Conservation (phyloP, 2,329 filamentous ascomycete genomes). For the Fusarium ambrosium region DNA sequence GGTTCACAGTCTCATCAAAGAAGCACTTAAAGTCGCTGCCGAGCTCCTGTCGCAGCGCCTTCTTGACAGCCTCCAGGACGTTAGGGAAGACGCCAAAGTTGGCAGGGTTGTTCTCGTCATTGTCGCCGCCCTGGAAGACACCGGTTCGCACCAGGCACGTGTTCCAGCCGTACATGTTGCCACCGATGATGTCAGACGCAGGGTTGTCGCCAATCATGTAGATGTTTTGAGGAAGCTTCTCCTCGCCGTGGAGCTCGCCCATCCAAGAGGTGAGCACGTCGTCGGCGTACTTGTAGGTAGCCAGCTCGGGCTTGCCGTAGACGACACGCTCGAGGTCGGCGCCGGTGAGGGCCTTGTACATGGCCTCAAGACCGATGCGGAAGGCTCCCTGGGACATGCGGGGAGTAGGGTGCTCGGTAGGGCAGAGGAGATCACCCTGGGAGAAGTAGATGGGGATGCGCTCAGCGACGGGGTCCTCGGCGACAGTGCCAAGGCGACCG, state of each 20-base stretch:
- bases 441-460: conserved; percentile 83
- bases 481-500: conserved; percentile 78
- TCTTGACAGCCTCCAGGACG: conserved; percentile 76
- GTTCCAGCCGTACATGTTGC: conserved; percentile 88
- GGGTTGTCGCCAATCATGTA: conserved; percentile 94
- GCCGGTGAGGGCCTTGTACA: conserved; percentile 78
- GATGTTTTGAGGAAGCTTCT: conserved; percentile 74
- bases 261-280: conserved; percentile 77
- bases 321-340: conserved; percentile 47
- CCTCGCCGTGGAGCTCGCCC: conserved; percentile 80
- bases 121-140: conserved; percentile 82
- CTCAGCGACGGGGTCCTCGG: conserved; percentile 54
- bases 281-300: conserved; percentile 80
- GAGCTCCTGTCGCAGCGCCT: conserved; percentile 75
- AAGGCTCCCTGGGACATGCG: conserved; percentile 92
- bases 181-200: conserved; percentile 61
- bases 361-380: conserved; percentile 79
- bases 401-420: conserved; percentile 81
- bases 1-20: conserved; percentile 80
- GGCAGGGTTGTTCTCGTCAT: conserved; percentile 82
- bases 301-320: conserved; percentile 77
- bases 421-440: conserved; percentile 90
- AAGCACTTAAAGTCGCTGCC: conserved; percentile 81
- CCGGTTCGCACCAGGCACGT: conserved; percentile 83
- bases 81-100: conserved; percentile 82